phyloP scores from a whole-genome alignment of 2,329 filamentous ascomycete genomes.

The Nigrospora osmanthi region DNA sequence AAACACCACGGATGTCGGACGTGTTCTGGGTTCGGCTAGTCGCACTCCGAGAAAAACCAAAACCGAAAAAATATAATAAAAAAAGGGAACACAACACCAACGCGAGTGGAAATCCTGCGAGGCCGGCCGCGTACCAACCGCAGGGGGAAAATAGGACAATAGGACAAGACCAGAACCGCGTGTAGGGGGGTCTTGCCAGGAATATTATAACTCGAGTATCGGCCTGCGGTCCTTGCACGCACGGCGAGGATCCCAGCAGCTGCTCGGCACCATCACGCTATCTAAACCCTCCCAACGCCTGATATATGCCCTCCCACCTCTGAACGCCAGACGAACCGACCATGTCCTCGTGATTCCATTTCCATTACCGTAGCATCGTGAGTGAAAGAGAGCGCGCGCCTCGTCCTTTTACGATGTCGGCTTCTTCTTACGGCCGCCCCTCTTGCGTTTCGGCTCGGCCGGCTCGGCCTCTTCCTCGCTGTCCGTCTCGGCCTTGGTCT shows the following conservation, averaged over 20 bases:
- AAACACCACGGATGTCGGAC: no score
- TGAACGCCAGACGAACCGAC: conserved; percentile 1
- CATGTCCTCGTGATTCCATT: conserved; percentile 1
- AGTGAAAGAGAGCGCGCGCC: neutral
- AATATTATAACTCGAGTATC: no score
- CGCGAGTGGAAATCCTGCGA: no score
- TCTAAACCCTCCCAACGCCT: conserved; percentile 1
- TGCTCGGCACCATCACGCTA: no score
- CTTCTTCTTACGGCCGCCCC: conserved; percentile 41
- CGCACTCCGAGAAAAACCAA: no score
- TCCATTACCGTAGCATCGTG: conserved; percentile 2
- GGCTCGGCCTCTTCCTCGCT: conserved; percentile 40
- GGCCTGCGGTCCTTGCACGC: no score
- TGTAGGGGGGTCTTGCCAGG: no score
- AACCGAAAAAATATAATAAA: neutral
- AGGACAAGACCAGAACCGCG: no score
- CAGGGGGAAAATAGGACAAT: no score
- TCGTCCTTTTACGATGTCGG: conserved; percentile 22
- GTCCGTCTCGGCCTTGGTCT: conserved; percentile 41
- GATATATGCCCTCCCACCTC: neutral
- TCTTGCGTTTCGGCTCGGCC: conserved; percentile 37
- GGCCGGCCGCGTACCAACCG: no score
- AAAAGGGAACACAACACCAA: neutral
- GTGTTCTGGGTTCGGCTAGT: no score
- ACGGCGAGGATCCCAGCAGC: no score